Evolutionary conservation across 2,329 filamentous ascomycete genomes (phyloP).

Genomic region (Verticillium dahliae): DNA sequence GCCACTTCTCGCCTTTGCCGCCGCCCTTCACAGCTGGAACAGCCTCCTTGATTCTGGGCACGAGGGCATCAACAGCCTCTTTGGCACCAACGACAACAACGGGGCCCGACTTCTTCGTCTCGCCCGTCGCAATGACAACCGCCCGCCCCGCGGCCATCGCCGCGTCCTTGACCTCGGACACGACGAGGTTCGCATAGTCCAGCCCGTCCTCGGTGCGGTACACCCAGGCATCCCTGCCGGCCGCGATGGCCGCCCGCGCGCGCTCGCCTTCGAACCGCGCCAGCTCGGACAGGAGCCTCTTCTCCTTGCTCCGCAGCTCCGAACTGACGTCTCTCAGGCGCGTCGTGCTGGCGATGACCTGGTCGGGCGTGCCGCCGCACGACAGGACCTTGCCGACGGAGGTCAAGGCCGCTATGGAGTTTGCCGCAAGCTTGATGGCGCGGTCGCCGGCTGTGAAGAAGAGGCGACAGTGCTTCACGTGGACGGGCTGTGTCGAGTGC

Average conservation of each 20-base stretch:
- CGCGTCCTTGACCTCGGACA: conserved; percentile 15
- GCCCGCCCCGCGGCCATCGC: conserved; percentile 2
- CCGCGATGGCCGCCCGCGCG: conserved; percentile 8
- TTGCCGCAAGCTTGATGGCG: conserved; percentile 15
- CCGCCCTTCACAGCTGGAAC: conserved; percentile 20
- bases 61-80: conserved; percentile 12
- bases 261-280: conserved; percentile 20
- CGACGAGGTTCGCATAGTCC: conserved; percentile 23
- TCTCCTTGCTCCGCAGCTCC: conserved; percentile 16
- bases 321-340: conserved; percentile 9
- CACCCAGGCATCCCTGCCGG: conserved; percentile 15
- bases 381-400: conserved; percentile 18
- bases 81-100: conserved; percentile 18
- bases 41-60: conserved; percentile 9
- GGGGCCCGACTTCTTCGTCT: conserved; percentile 15
- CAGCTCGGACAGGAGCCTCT: conserved; percentile 19
- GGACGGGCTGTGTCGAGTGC: conserved; percentile 19
- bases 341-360: conserved; percentile 12
- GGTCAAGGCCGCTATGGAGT: conserved; percentile 15
- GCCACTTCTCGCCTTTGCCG: conserved; percentile 21
- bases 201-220: conserved; percentile 16
- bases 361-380: conserved; percentile 13
- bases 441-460: conserved; percentile 21
- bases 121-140: conserved; percentile 18
- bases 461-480: conserved; percentile 22